phyloP scores from a whole-genome alignment of 257 asterid genomes.

The Solanum corneliomulleri region DNA sequence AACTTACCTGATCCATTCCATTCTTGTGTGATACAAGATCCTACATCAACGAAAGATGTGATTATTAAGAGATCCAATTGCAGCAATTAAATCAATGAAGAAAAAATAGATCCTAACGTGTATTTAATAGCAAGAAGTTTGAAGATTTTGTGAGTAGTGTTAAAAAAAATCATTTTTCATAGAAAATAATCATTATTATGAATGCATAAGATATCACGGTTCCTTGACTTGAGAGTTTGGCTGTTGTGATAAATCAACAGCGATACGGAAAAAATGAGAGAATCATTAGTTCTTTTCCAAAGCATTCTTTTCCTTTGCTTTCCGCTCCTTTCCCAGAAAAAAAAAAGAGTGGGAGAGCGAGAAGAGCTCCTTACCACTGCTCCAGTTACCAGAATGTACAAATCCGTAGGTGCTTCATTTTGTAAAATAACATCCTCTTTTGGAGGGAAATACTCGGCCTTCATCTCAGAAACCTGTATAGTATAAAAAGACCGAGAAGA shows the following conservation, averaged over 20 bases:
- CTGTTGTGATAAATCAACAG: background rate
- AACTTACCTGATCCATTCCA: slow-evolving; percentile 38
- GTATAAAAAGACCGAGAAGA: background rate
- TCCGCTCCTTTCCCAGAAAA: background rate
- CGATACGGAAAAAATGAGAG: background rate
- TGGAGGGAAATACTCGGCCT: slow-evolving; percentile 69
- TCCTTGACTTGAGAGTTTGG: background rate
- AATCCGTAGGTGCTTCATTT: slow-evolving; percentile 70
- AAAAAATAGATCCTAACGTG: background rate
- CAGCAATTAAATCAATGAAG: background rate
- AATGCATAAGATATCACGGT: background rate
- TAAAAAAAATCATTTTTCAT: background rate
- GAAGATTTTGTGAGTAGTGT: background rate
- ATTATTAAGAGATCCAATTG: background rate
- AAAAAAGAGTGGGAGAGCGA: background rate
- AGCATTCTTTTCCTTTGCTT: background rate
- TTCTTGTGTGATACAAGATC: slow-evolving; percentile 36
- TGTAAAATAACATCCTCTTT: slow-evolving; percentile 55
- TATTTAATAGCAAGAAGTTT: background rate
- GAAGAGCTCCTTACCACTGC: slow-evolving; percentile 22
- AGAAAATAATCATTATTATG: background rate
- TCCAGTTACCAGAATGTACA: slow-evolving; percentile 59
- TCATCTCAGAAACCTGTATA: slow-evolving; percentile 59
- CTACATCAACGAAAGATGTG: slow-evolving; percentile 40
- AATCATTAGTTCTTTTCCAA: background rate